These are phyloP conservation scores for Vararia minispora DNA, from an alignment of 768 basidiomycete genomes.

Conservation along the genomic window DNA sequence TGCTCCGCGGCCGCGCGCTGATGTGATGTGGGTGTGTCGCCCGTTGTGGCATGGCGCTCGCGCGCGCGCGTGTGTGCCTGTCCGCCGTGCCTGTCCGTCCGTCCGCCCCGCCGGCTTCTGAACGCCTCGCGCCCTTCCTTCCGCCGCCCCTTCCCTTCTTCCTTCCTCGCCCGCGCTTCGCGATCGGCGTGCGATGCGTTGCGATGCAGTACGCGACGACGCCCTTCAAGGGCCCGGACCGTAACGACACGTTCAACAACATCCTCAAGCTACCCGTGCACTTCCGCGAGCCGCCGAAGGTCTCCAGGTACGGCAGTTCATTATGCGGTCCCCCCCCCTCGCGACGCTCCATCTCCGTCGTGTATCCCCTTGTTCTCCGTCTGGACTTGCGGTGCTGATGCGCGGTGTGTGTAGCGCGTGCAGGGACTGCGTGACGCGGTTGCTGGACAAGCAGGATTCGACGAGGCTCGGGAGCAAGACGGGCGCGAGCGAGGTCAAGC, in stretches of 20 bases:
- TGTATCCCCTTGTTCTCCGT: neutral
- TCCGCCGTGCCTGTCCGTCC: no score
- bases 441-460: slow-evolving; percentile 88
- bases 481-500: slow-evolving; percentile 97
- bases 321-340: neutral
- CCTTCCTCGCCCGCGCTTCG: no score
- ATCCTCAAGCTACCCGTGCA: slow-evolving; percentile 78
- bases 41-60: no score
- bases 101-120: no score
- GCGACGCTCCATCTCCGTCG: no score
- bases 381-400: slow-evolving; percentile 11
- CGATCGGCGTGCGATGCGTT: no score
- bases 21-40: no score
- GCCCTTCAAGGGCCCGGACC: slow-evolving; percentile 94
- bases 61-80: no score
- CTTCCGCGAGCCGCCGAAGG: slow-evolving; percentile 79
- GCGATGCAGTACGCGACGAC: slow-evolving; percentile 99
- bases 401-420: slow-evolving; percentile 44
- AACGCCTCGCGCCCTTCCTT: no score
- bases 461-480: slow-evolving; percentile 82
- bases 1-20: no score
- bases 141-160: no score
- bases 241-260: slow-evolving; percentile 93
- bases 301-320: slow-evolving; percentile 47
- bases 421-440: slow-evolving; percentile 77